Percentiles rank a stretch among this genome's conserved stretches.
Conservation (phyloP, 2,329 filamentous ascomycete species). For the Diplodia intermedia region DNA sequence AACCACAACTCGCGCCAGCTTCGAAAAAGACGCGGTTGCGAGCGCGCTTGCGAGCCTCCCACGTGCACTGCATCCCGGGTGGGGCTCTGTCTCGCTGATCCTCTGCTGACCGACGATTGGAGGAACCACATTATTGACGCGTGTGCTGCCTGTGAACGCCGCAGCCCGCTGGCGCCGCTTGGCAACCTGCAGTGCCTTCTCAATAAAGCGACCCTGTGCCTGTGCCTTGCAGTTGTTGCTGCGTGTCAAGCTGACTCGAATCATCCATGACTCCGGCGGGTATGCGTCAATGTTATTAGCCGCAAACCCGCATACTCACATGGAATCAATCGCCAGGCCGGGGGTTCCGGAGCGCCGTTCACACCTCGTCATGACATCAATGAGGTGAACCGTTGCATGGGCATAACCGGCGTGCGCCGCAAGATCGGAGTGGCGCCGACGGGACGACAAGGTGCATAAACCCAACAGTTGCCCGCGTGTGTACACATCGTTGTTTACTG, state of each 20-base stretch:
- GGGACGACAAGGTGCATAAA: not conserved
- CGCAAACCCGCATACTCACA: not conserved
- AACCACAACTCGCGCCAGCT: not conserved
- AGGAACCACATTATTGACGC: conserved; percentile 1
- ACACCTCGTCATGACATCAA: not conserved
- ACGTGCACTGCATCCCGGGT: not conserved
- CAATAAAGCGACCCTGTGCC: not conserved
- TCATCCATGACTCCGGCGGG: not conserved
- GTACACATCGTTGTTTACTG: not conserved
- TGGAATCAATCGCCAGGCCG: not conserved
- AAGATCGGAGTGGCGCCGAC: not conserved
- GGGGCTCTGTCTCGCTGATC: not conserved
- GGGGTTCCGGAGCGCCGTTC: not conserved
- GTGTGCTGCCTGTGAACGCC: not conserved
- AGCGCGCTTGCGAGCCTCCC: not conserved
- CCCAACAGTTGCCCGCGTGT: not conserved
- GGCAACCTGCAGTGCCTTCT: conserved; percentile 8
- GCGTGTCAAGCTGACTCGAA: not conserved
- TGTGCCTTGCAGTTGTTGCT: not conserved
- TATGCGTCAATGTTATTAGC: too few relatives aligned
- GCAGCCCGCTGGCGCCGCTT: not conserved
- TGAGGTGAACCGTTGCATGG: not conserved
- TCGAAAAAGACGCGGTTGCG: not conserved
- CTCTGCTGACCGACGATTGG: not conserved
- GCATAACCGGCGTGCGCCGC: not conserved